phyloP scores from a whole-genome alignment of 441 rosid species.

The Sinapis alba region DNA sequence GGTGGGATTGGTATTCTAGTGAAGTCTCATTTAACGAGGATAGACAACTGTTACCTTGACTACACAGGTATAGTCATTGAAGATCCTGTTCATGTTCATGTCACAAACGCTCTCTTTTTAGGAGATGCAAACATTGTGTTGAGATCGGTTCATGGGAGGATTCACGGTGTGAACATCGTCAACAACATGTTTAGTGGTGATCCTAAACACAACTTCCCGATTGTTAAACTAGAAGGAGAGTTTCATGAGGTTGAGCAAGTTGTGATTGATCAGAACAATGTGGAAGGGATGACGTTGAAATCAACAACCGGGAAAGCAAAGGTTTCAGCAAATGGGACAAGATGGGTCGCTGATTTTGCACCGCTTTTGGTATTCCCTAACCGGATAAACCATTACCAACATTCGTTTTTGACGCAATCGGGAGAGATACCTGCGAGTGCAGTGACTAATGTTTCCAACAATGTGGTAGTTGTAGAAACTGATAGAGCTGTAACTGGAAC shows the following conservation, averaged over 20 bases:
- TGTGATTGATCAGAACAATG: constrained; percentile 61
- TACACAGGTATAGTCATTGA: constrained; percentile 55
- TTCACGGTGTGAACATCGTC: constrained; percentile 51
- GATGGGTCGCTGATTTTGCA: constrained; percentile 67
- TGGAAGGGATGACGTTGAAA: constrained; percentile 52
- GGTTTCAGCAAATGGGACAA: constrained; percentile 54
- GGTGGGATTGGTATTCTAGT: constrained; percentile 62
- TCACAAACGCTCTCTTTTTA: constrained; percentile 54
- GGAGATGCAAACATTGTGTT: constrained; percentile 60
- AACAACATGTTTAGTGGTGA: constrained; percentile 56
- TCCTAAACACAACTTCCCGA: constrained; percentile 38
- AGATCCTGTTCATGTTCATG: constrained; percentile 62
- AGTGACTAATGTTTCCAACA: constrained; percentile 54
- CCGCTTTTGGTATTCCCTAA: constrained; percentile 57
- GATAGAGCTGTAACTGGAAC: constrained; percentile 52
- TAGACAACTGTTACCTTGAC: constrained; percentile 69
- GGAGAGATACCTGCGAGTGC: constrained; percentile 40
- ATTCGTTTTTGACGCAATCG: constrained; percentile 44
- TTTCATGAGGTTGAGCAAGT: constrained; percentile 52
- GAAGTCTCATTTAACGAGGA: constrained; percentile 50
- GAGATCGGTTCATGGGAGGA: constrained; percentile 46
- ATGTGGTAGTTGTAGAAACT: constrained; percentile 64
- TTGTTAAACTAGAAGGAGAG: constrained; percentile 50
- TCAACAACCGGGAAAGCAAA: constrained; percentile 51
- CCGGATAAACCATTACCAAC: constrained; percentile 57